Percentiles rank a stretch among this genome's conserved stretches.
Evolutionary conservation across 306 rosid genomes (phyloP).

Genomic region (Nissolia schottii): DNA sequence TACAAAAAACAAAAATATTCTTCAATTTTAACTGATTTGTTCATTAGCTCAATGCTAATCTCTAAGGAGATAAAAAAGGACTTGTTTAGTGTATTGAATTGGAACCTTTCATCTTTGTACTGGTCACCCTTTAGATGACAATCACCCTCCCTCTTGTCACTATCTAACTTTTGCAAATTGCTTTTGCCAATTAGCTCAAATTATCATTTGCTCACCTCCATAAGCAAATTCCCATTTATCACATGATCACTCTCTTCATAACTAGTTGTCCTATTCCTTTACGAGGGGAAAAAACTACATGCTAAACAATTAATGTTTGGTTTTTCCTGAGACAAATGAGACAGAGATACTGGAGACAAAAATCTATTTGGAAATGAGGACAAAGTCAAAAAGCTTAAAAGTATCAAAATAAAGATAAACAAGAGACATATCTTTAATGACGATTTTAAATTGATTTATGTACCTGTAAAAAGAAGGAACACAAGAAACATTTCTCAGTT

Average conservation of each 20-base stretch:
- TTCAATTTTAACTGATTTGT: neutral
- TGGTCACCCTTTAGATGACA: neutral
- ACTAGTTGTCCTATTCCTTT: neutral
- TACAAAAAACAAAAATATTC: neutral
- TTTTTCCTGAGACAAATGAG: too few relatives aligned
- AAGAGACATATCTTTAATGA: too few relatives aligned
- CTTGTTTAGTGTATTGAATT: neutral
- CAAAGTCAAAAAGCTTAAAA: too few relatives aligned
- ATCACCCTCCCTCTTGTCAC: neutral
- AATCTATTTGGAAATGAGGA: too few relatives aligned
- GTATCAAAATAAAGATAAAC: too few relatives aligned
- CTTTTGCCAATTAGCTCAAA: neutral
- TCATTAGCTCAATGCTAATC: neutral
- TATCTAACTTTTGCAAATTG: constrained; percentile 1
- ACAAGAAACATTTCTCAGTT: too few relatives aligned
- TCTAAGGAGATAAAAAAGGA: neutral
- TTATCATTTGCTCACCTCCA: neutral
- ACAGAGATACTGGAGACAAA: too few relatives aligned
- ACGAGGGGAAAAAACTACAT: neutral
- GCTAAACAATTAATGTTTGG: neutral
- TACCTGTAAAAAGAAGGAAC: too few relatives aligned
- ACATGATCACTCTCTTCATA: neutral
- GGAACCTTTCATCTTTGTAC: neutral
- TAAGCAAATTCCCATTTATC: neutral
- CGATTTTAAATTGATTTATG: too few relatives aligned